phyloP scores from a whole-genome alignment of 2,329 filamentous ascomycete species.

The Neoarthrinium moseri region DNA sequence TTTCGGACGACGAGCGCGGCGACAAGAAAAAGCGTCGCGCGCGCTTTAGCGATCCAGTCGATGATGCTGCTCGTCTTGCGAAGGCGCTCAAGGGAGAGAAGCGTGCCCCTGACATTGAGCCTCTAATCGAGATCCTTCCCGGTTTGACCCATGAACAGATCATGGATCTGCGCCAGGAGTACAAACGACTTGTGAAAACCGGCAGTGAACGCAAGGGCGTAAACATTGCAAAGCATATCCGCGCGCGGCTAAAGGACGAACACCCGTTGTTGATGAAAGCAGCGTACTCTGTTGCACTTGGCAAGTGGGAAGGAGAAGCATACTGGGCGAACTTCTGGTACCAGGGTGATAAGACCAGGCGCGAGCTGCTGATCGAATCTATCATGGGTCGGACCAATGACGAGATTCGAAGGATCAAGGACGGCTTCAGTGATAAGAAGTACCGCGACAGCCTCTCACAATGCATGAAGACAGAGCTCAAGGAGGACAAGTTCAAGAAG shows the following conservation, averaged over 20 bases:
- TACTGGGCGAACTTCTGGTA: constrained; percentile 99
- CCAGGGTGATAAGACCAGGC: constrained; percentile 78
- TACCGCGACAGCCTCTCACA: constrained; percentile 77
- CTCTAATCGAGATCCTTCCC: constrained; percentile 81
- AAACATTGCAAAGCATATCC: constrained; percentile 84
- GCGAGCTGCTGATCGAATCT: constrained; percentile 88
- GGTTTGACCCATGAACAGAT: constrained; percentile 84
- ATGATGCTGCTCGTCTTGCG: constrained; percentile 75
- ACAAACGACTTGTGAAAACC: constrained; percentile 86
- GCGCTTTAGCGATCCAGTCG: constrained; percentile 81
- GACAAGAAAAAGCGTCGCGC: constrained; percentile 56
- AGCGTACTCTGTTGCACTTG: constrained; percentile 85
- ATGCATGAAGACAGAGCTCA: constrained; percentile 91
- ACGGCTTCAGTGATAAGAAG: constrained; percentile 86
- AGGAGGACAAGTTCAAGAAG: constrained; percentile 93
- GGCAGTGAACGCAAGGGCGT: constrained; percentile 72
- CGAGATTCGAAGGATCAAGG: constrained; percentile 86
- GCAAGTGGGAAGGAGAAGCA: constrained; percentile 87
- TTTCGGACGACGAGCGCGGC: constrained; percentile 47
- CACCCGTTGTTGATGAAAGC: constrained; percentile 82
- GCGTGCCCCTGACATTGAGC: constrained; percentile 61
- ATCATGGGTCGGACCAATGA: constrained; percentile 86
- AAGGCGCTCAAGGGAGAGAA: constrained; percentile 69
- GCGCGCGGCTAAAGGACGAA: constrained; percentile 70
- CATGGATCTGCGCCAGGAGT: constrained; percentile 80